Base-by-base conservation (phyloP, 805 yeast genomes). In the Ogataea saltuana region DNA sequence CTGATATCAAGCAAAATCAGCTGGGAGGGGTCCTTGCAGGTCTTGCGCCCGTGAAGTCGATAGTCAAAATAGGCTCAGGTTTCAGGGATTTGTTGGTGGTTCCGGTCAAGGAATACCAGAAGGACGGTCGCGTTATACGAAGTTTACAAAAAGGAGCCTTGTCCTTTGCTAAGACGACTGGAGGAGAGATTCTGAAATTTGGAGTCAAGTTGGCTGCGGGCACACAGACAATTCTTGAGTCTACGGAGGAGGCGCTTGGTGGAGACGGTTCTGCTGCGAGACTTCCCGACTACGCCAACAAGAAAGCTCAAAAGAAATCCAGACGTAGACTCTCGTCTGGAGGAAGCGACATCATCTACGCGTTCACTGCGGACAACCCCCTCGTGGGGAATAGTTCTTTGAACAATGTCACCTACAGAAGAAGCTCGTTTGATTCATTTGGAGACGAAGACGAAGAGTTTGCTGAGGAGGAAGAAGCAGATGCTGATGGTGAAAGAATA, bases 151-250 rank as follows among this genome's bases (percentile, higher is more conserved):
- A 82, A 50, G 95, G 95, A 2, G 83, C 90, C 0, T 64, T 70
- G 41, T 72, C 80, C 6, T 88, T 90, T 64, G 81, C 90, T 1
- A 81, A 75, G 53, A 81, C 85, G 3, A 84, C 97, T 0, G 77
- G 93, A 3, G 85, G 83, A 44, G 97, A 90, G 60, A 63, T 89
- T 25, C 68, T 90, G 33, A 83, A 84, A 53, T 70, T 90, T 34
- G 96, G 97, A 1, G 91, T 86, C 0, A 88, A 85, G 54, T 59
- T 90, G 21, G 90, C 95, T 1, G 83, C 89, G 8, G 97, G 97
- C 0, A 86, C 96, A 0, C 97, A 89, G 56, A 79, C 82, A 0
- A 63, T 87, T 2, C 63, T 90, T 33, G 97, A 89, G 53, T 80
- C 76, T 41, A 82, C 95, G 0, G 97, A 89, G 58, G 85, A 82